Evolutionary conservation across 2,329 filamentous ascomycete species (phyloP).

Genomic region (Botrytis fabae): DNA sequence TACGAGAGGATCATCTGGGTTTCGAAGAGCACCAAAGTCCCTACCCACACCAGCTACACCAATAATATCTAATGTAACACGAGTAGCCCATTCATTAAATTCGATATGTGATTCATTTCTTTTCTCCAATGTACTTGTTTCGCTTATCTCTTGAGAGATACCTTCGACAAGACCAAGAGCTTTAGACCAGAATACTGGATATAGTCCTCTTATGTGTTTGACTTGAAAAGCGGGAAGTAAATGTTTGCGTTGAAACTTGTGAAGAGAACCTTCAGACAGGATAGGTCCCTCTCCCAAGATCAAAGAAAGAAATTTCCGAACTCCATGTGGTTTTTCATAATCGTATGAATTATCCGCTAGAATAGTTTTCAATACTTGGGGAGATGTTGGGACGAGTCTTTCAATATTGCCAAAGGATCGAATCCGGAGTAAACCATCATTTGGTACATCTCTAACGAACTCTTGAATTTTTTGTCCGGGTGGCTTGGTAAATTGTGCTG

Average conservation of each 20-base stretch:
- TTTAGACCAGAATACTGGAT: conserved; percentile 81
- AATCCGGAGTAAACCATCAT: conserved; percentile 68
- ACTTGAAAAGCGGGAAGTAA: conserved; percentile 80
- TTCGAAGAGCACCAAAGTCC: conserved; percentile 64
- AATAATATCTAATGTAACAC: conserved; percentile 72
- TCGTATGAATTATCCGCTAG: conserved; percentile 68
- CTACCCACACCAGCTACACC: conserved; percentile 69
- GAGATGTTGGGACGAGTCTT: conserved; percentile 56
- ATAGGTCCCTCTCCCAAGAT: conserved; percentile 71
- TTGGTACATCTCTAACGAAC: conserved; percentile 56
- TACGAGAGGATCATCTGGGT: conserved; percentile 60
- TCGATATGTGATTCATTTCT: conserved; percentile 51
- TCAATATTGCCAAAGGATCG: conserved; percentile 60
- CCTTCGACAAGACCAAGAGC: conserved; percentile 62
- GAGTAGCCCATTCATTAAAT: conserved; percentile 61
- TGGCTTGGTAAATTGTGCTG: conserved; percentile 8
- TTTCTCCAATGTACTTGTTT: conserved; percentile 39
- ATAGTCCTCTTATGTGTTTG: conserved; percentile 78
- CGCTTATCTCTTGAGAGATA: conserved; percentile 53
- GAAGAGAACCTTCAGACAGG: conserved; percentile 76
- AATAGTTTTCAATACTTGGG: conserved; percentile 66
- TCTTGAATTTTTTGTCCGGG: conserved; percentile 26
- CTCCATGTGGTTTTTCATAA: conserved; percentile 60
- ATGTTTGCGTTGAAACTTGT: conserved; percentile 74
- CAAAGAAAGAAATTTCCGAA: conserved; percentile 58